These are phyloP conservation scores for Corynespora cassiicola DNA, from an alignment of 2,329 filamentous ascomycete genomes.

Conservation along the genomic window DNA sequence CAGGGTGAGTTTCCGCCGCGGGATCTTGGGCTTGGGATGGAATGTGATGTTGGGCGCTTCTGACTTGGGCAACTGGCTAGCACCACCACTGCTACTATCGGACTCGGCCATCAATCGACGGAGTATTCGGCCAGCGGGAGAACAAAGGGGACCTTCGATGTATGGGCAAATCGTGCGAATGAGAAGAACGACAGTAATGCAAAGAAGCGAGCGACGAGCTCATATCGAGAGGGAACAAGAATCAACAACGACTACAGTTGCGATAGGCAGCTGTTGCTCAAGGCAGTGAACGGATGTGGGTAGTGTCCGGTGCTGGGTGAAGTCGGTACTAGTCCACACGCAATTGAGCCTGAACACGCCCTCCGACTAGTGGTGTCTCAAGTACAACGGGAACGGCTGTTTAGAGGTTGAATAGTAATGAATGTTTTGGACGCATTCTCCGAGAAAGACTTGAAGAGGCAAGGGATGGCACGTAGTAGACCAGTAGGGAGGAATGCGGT, in stretches of 20 bases:
- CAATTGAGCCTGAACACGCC: conserved; percentile 33
- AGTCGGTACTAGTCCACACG: too few species aligned
- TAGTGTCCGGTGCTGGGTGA: conserved; percentile 16
- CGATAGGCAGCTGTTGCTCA: conserved; percentile 14
- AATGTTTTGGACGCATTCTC: conserved; percentile 26
- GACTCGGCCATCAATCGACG: conserved; percentile 29
- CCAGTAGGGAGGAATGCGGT: conserved; percentile 21
- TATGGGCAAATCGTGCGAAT: too few species aligned
- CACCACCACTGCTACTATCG: conserved; percentile 22
- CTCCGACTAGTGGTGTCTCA: conserved; percentile 37
- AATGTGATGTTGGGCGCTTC: conserved; percentile 16
- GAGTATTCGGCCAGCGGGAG: conserved; percentile 7
- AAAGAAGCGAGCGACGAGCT: conserved; percentile 17
- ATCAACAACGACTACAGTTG: conserved; percentile 14
- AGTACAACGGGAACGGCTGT: conserved; percentile 20
- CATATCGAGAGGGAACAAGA: conserved; percentile 24
- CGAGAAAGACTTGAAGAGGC: conserved; percentile 12
- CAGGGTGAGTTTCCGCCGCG: conserved; percentile 39
- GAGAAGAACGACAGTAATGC: conserved; percentile 9
- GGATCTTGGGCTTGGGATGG: conserved; percentile 19
- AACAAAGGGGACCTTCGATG: too few species aligned
- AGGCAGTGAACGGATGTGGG: conserved; percentile 12
- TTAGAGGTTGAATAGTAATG: conserved; percentile 17
- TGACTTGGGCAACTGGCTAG: conserved; percentile 22
- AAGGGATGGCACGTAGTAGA: conserved; percentile 23